These are phyloP conservation scores for Termitomyces sp. DNA, from an alignment of 768 basidiomycete genomes.

Conservation along the genomic window DNA sequence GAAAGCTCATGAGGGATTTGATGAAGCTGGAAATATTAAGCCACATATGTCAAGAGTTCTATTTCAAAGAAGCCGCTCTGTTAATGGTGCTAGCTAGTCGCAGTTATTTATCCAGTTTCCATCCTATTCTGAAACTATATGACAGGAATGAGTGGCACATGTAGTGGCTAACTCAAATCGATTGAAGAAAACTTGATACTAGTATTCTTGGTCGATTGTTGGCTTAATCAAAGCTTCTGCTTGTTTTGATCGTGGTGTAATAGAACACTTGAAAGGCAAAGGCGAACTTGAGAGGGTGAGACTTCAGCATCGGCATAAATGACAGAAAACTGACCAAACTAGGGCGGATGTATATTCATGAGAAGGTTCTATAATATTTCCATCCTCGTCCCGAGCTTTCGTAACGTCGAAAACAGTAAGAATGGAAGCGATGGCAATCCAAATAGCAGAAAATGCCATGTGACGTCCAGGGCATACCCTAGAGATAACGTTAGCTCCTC, in stretches of 20 bases:
- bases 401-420: slow-evolving; percentile 24
- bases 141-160: too few relatives aligned
- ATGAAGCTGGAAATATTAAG: too few relatives aligned
- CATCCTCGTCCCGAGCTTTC: slow-evolving; percentile 12
- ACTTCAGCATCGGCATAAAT: too few relatives aligned
- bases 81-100: too few relatives aligned
- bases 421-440: slow-evolving; percentile 23
- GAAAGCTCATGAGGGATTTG: too few relatives aligned
- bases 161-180: too few relatives aligned
- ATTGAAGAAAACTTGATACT: too few relatives aligned
- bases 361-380: slow-evolving; percentile 11
- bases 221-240: background rate
- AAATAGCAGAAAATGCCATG: slow-evolving; percentile 25
- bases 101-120: too few relatives aligned
- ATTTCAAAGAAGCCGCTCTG: too few relatives aligned
- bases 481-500: background rate
- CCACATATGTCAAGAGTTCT: too few relatives aligned
- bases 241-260: slow-evolving; percentile 4
- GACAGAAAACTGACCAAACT: slow-evolving; percentile 2
- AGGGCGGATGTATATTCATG: slow-evolving; percentile 6
- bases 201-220: too few relatives aligned
- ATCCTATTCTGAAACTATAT: too few relatives aligned
- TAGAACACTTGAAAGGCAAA: slow-evolving; percentile 5
- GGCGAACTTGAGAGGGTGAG: background rate
- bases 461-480: slow-evolving; percentile 27